phyloP scores from a whole-genome alignment of 208 protist genomes.

The Novymonas esmeraldas region DNA sequence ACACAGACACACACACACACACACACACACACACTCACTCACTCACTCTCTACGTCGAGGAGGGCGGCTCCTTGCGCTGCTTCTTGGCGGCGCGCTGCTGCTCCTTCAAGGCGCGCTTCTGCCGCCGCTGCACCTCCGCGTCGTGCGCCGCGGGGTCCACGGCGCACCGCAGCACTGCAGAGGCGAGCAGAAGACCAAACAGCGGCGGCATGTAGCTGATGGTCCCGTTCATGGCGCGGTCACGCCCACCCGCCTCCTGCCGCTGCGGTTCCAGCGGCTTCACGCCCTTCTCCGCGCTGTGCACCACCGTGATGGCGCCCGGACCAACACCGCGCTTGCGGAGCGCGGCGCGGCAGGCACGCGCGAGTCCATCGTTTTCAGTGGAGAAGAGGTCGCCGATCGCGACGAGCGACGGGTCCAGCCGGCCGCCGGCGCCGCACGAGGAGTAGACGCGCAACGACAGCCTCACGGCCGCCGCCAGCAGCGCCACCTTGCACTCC shows the following conservation, averaged over 20 bases:
- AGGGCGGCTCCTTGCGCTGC: background rate
- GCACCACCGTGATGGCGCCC: conserved; percentile 65
- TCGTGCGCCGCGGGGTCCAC: conserved; percentile 58
- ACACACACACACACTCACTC: background rate
- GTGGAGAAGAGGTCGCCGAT: conserved; percentile 82
- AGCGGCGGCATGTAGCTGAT: conserved; percentile 92
- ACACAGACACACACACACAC: background rate
- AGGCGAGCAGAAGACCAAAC: conserved; percentile 83
- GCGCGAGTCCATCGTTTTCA: conserved; percentile 75
- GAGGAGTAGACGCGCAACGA: conserved; percentile 73
- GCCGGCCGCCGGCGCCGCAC: conserved; percentile 81
- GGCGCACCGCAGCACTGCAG: conserved; percentile 70
- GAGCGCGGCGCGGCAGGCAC: conserved; percentile 68
- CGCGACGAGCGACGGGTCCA: conserved; percentile 69
- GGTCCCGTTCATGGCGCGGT: conserved; percentile 85
- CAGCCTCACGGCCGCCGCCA: conserved; percentile 58
- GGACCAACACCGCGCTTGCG: conserved; percentile 61
- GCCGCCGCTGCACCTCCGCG: conserved; percentile 30
- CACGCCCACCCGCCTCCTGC: conserved; percentile 77
- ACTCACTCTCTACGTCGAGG: background rate
- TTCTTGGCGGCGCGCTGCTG: conserved; percentile 35
- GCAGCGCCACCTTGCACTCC: conserved; percentile 85
- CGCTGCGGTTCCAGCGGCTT: conserved; percentile 74
- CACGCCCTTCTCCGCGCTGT: conserved; percentile 62
- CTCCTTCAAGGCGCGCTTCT: conserved; percentile 38